Base-by-base conservation (phyloP, 2,329 filamentous ascomycete genomes). In the Cytospora piceicola region DNA sequence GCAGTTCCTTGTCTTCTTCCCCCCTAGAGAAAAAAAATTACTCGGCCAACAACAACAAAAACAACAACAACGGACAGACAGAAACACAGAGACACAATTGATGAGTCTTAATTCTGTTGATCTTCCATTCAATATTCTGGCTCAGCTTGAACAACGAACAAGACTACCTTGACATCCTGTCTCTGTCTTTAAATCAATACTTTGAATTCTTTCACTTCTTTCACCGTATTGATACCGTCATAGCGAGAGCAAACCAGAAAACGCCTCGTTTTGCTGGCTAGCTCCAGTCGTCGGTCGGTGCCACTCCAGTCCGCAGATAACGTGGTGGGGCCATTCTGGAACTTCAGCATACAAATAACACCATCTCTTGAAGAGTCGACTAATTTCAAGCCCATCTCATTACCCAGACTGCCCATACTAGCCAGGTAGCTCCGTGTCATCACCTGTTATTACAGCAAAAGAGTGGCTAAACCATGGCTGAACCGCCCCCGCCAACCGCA, bases 381-480 rank as follows among this genome's bases (percentile, higher is more conserved):
- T 22, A 20, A 12, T 49, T 49, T 5, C n/a, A 49, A 49, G 46
- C n/a, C 46, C n/a, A 11, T 49, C 7, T 49, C 34, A 36, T 36
- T 36, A 36, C 34, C 34, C 14, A 29, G 27, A 29, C 27, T 29
- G 27, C 27, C 27, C 27, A 29, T 3, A 29, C 11, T 34, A 34
- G 4, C 32, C 32, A 34, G 12, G 27, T 20, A 14, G 3, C 22
- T 46, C n/a, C 15, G 46, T 49, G 46, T 20, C 17, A 32, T 20
- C 52, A 3, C n/a, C 60, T 49, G 34, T 29, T n/a, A 15, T 29
- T n/a, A 15, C n/a, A 36, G 34, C 9, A 49, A 24, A 24, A 34
- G 52, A 24, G 36, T 29, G 46, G 30, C 53, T 52, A 30, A 11
- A 58, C 52, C 34, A 69, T 69, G 67, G 61, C 63, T 12, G 34